phyloP scores from a whole-genome alignment of 805 yeast genomes.

The Candida hungchunana region DNA sequence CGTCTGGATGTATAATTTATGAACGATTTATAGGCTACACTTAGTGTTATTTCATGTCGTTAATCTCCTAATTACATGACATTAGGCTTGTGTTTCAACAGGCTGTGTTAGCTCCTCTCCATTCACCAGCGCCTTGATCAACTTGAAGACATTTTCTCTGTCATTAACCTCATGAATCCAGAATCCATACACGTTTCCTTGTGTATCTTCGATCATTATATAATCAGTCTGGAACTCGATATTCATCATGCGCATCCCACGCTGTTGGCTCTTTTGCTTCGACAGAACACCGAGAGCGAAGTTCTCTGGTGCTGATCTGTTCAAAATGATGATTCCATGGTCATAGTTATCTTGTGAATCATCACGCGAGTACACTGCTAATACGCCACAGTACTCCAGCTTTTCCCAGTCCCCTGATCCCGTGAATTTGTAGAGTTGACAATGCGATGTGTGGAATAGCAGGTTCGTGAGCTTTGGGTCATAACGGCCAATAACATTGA shows the following conservation, averaged over 20 bases:
- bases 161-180: conserved; percentile 75
- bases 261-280: conserved; percentile 39
- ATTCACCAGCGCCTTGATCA: conserved; percentile 29
- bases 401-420: conserved; percentile 64
- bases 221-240: conserved; percentile 67
- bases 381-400: conserved; percentile 63
- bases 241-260: conserved; percentile 45
- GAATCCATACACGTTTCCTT: conserved; percentile 70
- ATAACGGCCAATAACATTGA: conserved; percentile 72
- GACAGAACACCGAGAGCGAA: conserved; percentile 68
- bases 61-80: not conserved
- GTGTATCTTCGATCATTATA: conserved; percentile 61
- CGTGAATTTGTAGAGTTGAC: conserved; percentile 66
- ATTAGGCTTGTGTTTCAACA: not conserved
- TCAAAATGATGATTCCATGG: conserved; percentile 67
- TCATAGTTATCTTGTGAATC: conserved; percentile 39
- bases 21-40: too few species aligned
- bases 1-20: too few species aligned
- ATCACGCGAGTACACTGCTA: conserved; percentile 60
- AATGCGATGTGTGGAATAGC: conserved; percentile 64
- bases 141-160: conserved; percentile 52
- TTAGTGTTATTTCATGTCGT: too few species aligned
- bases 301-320: conserved; percentile 64
- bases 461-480: conserved; percentile 69
- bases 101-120: conserved; percentile 4